Percentiles rank a stretch among this genome's conserved stretches.
These are phyloP conservation scores for Nephelium lappaceum DNA, from an alignment of 345 rosid genomes.

Conservation along the genomic window DNA sequence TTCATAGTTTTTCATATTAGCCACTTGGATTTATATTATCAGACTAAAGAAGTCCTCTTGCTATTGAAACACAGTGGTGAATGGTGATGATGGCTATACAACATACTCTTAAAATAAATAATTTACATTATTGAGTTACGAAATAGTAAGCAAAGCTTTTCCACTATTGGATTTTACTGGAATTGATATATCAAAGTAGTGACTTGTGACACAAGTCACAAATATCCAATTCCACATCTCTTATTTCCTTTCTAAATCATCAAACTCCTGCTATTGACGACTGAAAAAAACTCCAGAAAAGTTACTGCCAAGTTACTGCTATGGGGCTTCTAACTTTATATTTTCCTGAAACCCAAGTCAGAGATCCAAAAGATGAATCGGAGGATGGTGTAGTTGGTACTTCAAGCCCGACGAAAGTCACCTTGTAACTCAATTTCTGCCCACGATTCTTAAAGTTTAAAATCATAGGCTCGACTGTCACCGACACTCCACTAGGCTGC, in stretches of 20 bases:
- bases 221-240: neutral
- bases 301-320: constrained; percentile 47
- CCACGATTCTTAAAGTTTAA: constrained; percentile 41
- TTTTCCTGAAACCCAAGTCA: constrained; percentile 60
- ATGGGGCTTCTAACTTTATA: constrained; percentile 68
- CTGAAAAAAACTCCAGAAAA: neutral
- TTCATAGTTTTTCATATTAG: no score
- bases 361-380: constrained; percentile 52
- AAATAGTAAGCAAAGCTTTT: no score
- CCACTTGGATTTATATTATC: no score
- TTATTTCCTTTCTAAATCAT: neutral
- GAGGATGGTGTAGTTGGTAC: neutral
- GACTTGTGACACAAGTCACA: neutral
- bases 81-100: no score
- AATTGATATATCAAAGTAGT: no score
- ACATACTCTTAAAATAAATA: no score
- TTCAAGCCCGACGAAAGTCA: constrained; percentile 32
- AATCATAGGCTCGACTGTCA: constrained; percentile 39
- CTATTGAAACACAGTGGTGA: no score
- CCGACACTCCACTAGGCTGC: constrained; percentile 44
- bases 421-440: constrained; percentile 59
- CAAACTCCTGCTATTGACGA: neutral
- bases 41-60: no score
- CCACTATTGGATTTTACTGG: neutral
- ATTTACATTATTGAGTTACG: no score